Evolutionary conservation across 768 basidiomycete genomes (phyloP).

Genomic region (Chlorophyllum brunneum): DNA sequence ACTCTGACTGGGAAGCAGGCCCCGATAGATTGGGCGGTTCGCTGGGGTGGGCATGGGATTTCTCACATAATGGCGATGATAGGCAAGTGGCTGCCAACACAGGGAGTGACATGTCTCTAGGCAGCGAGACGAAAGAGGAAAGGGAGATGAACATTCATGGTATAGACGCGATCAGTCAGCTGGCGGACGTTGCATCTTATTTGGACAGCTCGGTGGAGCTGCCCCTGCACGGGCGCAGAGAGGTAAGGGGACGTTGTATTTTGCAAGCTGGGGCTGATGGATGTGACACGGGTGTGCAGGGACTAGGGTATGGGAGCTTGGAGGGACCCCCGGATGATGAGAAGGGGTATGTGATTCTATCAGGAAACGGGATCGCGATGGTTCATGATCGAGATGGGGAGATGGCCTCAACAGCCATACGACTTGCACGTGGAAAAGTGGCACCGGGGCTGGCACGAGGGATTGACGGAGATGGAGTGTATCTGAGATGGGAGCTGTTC

Average conservation of each 20-base stretch:
- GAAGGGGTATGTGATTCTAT: constrained; percentile 44
- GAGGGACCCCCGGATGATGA: constrained; percentile 51
- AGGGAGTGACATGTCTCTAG: no score
- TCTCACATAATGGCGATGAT: neutral
- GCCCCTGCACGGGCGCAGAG: neutral
- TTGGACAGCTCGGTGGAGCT: constrained; percentile 6
- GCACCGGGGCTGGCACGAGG: constrained; percentile 21
- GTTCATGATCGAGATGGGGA: constrained; percentile 42
- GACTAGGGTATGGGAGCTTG: constrained; percentile 30
- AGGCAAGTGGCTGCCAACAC: neutral
- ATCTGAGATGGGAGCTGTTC: constrained; percentile 18
- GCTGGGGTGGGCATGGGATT: constrained; percentile 7
- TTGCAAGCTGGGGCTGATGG: constrained; percentile 6
- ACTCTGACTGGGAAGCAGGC: neutral
- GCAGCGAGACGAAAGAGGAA: no score
- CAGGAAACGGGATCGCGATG: constrained; percentile 25
- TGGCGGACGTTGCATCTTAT: constrained; percentile 22
- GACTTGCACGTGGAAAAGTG: constrained; percentile 40
- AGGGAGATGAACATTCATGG: neutral
- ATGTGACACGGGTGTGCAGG: constrained; percentile 19
- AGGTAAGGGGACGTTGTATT: neutral
- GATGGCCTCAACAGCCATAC: constrained; percentile 45
- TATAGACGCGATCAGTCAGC: constrained; percentile 2
- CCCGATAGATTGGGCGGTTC: no score
- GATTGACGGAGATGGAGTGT: constrained; percentile 21